Base-by-base conservation (phyloP, 495 filamentous ascomycete species). In the Zalerion maritima region DNA sequence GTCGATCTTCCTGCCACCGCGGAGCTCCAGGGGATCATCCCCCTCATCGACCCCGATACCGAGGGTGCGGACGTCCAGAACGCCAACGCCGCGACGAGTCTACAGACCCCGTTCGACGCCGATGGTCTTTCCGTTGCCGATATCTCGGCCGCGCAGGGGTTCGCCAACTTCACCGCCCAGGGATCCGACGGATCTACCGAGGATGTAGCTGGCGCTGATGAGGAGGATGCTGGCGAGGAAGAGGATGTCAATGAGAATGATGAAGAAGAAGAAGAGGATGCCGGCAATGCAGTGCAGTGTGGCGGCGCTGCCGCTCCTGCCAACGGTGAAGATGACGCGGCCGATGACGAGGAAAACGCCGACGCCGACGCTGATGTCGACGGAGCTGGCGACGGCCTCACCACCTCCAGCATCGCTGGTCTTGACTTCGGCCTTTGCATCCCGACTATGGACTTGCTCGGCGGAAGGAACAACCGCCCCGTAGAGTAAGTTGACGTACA, bases 31-130 rank as follows among this genome's bases (percentile, higher is more conserved):
- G 72, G 72, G 25, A 69, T 77, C 25, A 52, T 72, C 16, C 70
- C 72, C 24, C 48, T 72, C 0, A 55, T 77, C 22, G 72, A 77
- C 38, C 70, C 70, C 12, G 66, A 43, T 29, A 62, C 72, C 16
- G 40, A 21, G 5, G 71, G 62, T 18, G 51, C 63, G 10, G 71
- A 58, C 18, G 38, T 54, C 11, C 59, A 67, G 40, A 73, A 71
- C 34, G 61, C 64, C 28, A 62, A 68, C 42, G 62, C 67, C 24
- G 58, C 46, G 4, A 42, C 37, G 5, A 69, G 63, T 4, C 41
- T 65, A n/a, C 32, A 35, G 11, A 50, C 41, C 15, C 69, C 72
- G 5, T 65, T 75, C 37, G 41, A 50, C 20, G 67, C 67, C 11
- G 37, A 44, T 24, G 70, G 72, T 16, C 43, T 61, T 21, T 70